Conservation (phyloP, 257 asterid species). For the Cruciata laevipes region DNA sequence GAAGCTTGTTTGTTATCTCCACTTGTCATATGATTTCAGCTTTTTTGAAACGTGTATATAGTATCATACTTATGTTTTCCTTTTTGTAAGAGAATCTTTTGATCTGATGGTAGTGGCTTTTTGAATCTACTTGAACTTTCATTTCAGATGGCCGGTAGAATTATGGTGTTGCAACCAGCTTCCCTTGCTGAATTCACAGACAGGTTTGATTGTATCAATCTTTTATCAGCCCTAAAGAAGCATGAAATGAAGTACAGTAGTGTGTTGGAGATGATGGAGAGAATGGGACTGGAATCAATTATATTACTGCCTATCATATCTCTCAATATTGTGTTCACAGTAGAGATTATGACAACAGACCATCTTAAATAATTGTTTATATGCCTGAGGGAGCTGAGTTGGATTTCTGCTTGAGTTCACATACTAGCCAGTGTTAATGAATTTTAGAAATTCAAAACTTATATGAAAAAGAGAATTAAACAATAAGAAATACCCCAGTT, state of each 20-base stretch:
- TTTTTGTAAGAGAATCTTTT: background rate
- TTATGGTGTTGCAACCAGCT: constrained; percentile 65
- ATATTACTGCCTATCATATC: background rate
- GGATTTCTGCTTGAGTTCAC: background rate
- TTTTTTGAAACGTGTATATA: background rate
- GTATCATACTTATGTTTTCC: background rate
- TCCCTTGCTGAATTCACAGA: constrained; percentile 69
- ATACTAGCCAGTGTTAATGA: background rate
- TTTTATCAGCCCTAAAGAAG: constrained; percentile 15
- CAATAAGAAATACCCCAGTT: background rate
- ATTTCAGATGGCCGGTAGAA: constrained; percentile 84
- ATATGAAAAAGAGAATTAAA: background rate
- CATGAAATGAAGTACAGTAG: constrained; percentile 1
- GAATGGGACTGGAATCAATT: background rate
- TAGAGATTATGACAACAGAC: background rate
- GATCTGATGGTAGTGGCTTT: no score
- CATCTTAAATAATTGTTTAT: background rate
- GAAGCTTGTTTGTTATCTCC: background rate
- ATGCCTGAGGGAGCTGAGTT: background rate
- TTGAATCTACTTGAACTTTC: constrained; percentile 6
- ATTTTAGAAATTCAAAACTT: background rate
- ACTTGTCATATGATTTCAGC: background rate
- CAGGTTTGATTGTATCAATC: constrained; percentile 34
- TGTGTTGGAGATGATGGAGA: background rate
- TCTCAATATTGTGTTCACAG: background rate